A percentile compares a stretch with the other conserved stretches of the same genome.
Conservation (phyloP, 352 stramenopile species). For the Globisporangium barbulae region DNA sequence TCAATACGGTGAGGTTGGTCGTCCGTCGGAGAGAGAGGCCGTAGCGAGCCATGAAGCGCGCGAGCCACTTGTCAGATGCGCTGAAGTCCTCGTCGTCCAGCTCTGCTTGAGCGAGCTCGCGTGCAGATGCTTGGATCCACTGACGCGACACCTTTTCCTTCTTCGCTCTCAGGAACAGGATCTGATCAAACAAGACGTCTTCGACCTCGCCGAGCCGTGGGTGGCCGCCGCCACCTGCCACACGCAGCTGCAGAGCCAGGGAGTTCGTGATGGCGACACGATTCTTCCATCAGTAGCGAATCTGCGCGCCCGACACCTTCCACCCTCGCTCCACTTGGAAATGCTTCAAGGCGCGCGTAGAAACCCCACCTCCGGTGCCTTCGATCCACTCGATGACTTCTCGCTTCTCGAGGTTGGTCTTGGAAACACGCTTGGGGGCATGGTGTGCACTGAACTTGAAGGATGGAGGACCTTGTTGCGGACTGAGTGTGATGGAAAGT, state of each 20-base stretch:
- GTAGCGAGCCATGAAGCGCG: constrained; percentile 25
- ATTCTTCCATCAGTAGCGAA: constrained; percentile 21
- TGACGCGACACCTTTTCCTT: constrained; percentile 16
- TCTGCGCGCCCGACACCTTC: constrained; percentile 18
- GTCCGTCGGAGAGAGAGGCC: constrained; percentile 20
- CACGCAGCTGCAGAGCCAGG: constrained; percentile 1
- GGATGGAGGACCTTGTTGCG: not conserved
- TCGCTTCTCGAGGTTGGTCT: constrained; percentile 16
- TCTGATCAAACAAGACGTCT: constrained; percentile 19
- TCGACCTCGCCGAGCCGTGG: constrained; percentile 11
- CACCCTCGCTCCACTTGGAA: constrained; percentile 16
- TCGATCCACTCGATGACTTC: constrained; percentile 19
- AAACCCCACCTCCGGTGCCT: constrained; percentile 9
- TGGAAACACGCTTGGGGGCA: not conserved
- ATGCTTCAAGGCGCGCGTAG: constrained; percentile 13
- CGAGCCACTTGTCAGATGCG: constrained; percentile 23
- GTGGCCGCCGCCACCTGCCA: not conserved
- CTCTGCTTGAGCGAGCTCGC: constrained; percentile 3
- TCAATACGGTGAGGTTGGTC: constrained; percentile 23
- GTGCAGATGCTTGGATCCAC: constrained; percentile 14
- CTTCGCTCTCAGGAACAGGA: constrained; percentile 10
- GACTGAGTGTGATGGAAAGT: constrained; percentile 4
- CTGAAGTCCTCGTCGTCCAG: constrained; percentile 11
- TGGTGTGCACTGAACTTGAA: constrained; percentile 8
- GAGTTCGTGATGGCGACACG: constrained; percentile 11